phyloP scores from a whole-genome alignment of 164 flowering plant genomes.

The Umbilicus rupestris region DNA sequence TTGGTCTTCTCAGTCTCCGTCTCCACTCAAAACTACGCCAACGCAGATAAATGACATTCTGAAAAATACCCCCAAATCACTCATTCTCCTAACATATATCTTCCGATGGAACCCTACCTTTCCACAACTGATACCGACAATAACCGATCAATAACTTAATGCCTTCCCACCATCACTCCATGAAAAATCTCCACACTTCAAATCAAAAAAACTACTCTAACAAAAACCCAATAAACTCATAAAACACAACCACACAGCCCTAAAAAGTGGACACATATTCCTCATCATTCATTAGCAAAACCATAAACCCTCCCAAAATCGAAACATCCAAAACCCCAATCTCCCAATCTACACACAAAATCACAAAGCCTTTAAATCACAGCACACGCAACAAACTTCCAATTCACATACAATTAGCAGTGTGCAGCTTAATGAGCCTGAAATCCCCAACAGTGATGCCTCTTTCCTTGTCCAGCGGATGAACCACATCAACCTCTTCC shows the following conservation, averaged over 20 bases:
- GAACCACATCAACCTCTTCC: conserved; percentile 79
- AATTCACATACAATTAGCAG: conserved; percentile 51
- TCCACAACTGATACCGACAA: no score
- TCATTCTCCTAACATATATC: background rate
- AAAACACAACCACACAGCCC: no score
- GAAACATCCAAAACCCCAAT: background rate
- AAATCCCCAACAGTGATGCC: conserved; percentile 83
- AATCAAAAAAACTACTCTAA: no score
- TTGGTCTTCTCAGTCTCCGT: background rate
- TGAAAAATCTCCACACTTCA: no score
- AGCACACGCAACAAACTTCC: no score
- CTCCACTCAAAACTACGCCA: background rate
- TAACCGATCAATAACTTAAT: no score
- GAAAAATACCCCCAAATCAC: background rate
- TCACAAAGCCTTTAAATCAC: no score
- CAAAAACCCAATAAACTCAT: no score
- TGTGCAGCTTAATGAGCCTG: conserved; percentile 80
- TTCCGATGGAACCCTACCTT: background rate
- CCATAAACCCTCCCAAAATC: no score
- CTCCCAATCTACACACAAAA: background rate
- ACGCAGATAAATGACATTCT: background rate
- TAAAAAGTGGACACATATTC: no score
- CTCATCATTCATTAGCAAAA: no score
- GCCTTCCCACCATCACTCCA: no score
- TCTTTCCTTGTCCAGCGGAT: conserved; percentile 56